Evolutionary conservation across 352 stramenopile species (phyloP), one percentile per base, ranked within the genome.

Genomic region (Pythium pyrilobum): DNA sequence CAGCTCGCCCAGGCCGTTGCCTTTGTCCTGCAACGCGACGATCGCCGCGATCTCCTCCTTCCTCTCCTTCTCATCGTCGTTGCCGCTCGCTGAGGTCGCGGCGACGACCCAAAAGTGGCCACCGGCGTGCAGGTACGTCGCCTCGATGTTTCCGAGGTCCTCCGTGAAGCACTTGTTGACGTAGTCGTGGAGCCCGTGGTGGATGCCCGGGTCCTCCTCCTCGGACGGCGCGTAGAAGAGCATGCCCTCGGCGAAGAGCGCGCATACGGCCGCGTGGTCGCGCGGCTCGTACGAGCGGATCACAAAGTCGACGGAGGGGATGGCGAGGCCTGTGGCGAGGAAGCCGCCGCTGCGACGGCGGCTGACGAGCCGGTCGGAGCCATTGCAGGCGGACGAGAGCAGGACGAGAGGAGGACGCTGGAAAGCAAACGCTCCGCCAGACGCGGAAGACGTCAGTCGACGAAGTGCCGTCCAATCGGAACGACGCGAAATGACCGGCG

Each of bases 61-160:
- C 5, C 40, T 23, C 10, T 20, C 39, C 16, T 42, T 11, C 12
- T 63, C 39, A 18, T 56, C 41, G 20, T 39, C 33, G 11, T 32
- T 13, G 9, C 18, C 8, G 9, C 24, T 46, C 21, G 18, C n/a
- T 32, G 20, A 32, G 2, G 33, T 46, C 2, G 57, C 44, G 4
- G 59, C 71, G 48, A 66, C 69, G 33, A 78, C 69, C 66, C 69
- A 81, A 40, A 52, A 52, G 32, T 52, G 45, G 45, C 45, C 45
- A 15, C 45, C 45, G 32, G 7, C 13, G 16, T 16, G 10, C 16
- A 52, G 18, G 32, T 52, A 52, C 16, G 28, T 32, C 8, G 28
- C 21, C 29, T 49, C 27, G 24, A 56, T 56, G n/a, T 28, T 32
- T 11, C 18, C 36, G 5, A 56, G 23, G 18, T 56, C 48, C 0